A percentile compares a stretch with the other conserved stretches of the same genome.
Conservation (phyloP, 352 stramenopile species). For the Pythium brassicae region DNA sequence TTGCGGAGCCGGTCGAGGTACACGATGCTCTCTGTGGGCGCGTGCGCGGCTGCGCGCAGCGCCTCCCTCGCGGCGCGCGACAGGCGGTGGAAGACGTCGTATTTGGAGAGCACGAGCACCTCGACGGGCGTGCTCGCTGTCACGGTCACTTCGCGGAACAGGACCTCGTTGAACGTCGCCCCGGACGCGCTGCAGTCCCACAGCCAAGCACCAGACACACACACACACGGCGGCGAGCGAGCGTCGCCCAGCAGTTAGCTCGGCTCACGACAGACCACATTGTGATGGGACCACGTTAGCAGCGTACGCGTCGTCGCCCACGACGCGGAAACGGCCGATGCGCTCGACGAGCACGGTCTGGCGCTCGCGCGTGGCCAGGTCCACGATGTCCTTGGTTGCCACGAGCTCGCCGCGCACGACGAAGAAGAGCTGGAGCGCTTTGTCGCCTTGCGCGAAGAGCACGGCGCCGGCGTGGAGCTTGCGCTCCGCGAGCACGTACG, state of each 20-base stretch:
- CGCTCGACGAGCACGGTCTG: conserved; percentile 56
- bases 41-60: conserved; percentile 36
- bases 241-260: background rate
- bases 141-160: conserved; percentile 58
- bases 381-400: conserved; percentile 45
- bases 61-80: conserved; percentile 52
- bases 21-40: conserved; percentile 43
- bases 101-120: conserved; percentile 67
- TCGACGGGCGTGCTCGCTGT: conserved; percentile 67
- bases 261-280: background rate
- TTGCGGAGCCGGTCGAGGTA: conserved; percentile 73
- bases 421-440: conserved; percentile 63
- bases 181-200: conserved; percentile 66
- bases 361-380: conserved; percentile 25
- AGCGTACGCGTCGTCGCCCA: conserved; percentile 74
- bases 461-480: conserved; percentile 37
- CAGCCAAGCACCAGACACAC: no score
- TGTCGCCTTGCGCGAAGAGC: conserved; percentile 58
- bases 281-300: background rate
- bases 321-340: conserved; percentile 49
- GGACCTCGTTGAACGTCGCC: conserved; percentile 57
- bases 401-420: conserved; percentile 62
- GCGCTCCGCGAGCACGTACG: conserved; percentile 65
- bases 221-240: background rate
- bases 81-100: conserved; percentile 74